These are phyloP conservation scores for Colletotrichum filicis DNA, from an alignment of 2,329 filamentous ascomycete genomes.

Conservation along the genomic window DNA sequence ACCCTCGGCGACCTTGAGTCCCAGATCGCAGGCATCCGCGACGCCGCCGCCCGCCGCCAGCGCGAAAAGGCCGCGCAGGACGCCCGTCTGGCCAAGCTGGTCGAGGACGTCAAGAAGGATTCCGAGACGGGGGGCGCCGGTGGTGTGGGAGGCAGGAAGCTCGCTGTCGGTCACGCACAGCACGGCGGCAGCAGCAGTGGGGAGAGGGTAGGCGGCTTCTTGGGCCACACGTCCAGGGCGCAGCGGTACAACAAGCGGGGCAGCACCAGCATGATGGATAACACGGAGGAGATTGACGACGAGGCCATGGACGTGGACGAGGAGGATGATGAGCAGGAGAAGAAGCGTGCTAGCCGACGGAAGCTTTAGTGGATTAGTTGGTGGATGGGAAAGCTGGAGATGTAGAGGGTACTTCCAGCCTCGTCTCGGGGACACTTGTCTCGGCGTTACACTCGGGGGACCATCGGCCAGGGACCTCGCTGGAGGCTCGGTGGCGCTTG, in stretches of 20 bases:
- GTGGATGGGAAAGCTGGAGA: conserved; percentile 2
- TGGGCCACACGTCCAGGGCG: conserved; percentile 39
- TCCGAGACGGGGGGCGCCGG: conserved; percentile 30
- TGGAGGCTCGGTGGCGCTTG: neutral
- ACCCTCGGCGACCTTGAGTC: conserved; percentile 81
- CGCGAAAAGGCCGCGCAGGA: conserved; percentile 60
- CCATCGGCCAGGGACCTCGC: neutral
- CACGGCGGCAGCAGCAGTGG: conserved; percentile 15
- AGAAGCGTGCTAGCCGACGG: conserved; percentile 63
- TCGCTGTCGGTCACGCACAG: conserved; percentile 14
- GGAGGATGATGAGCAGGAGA: conserved; percentile 56
- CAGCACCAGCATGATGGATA: conserved; percentile 51
- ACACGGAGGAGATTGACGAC: conserved; percentile 54
- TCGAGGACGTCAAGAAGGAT: conserved; percentile 56
- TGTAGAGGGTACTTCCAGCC: conserved; percentile 3
- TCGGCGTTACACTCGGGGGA: neutral
- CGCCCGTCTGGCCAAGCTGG: conserved; percentile 58
- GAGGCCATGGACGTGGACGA: conserved; percentile 69
- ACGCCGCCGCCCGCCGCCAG: conserved; percentile 64
- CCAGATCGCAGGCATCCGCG: conserved; percentile 76
- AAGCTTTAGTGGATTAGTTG: conserved; percentile 57
- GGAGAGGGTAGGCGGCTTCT: conserved; percentile 19
- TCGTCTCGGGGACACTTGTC: neutral
- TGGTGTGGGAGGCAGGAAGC: conserved; percentile 28
- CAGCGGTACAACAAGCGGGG: conserved; percentile 36